Base-by-base conservation (phyloP, 306 rosid species). In the Coriaria nepalensis region DNA sequence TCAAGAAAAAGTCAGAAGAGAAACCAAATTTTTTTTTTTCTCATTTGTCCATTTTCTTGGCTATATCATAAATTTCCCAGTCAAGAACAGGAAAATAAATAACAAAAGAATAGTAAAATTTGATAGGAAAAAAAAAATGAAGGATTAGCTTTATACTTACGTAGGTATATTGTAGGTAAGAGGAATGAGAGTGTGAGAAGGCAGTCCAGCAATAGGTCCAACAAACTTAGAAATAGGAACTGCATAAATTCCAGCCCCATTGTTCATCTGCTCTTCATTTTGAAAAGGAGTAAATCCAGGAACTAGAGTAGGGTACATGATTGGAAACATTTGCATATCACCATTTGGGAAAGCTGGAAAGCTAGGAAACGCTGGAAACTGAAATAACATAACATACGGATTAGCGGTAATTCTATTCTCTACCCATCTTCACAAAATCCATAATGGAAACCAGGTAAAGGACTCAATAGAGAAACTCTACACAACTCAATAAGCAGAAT, bases 171-270 rank as follows among this genome's bases (percentile, higher is more conserved):
- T 80, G 79, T 90, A 85, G 46, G 94, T 83, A 61, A 90, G 76
- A 13, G 95, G 98, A 68, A 82, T 77, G 47, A 90, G 79, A 38
- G 70, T 61, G 61, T 73, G 71, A 49, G 73, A 57, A 5, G 94
- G 59, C 52, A 82, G 43, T 67, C 95, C 98, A 49, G 78, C 50
- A 55, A 75, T 69, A 33, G 75, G 80, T n/a, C 92, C 85, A 60
- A 64, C 64, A 69, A 47, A 81, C 2, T 80, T 78, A 55, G 75
- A 47, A 54, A 70, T 64, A 6, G 94, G 87, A 56, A 90, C 95
- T 29, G 95, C 95, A 70, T 85, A 90, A 61, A 90, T 43, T 37
- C 98, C 98, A 9, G 98, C 80, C 64, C 98, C 95, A 32, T 73
- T 87, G 63, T 79, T 85, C 43, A 12, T 43, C 13, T 63, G 80